Base-by-base conservation (phyloP, 163 green algal genomes). In the Scenedesmus sp. region DNA sequence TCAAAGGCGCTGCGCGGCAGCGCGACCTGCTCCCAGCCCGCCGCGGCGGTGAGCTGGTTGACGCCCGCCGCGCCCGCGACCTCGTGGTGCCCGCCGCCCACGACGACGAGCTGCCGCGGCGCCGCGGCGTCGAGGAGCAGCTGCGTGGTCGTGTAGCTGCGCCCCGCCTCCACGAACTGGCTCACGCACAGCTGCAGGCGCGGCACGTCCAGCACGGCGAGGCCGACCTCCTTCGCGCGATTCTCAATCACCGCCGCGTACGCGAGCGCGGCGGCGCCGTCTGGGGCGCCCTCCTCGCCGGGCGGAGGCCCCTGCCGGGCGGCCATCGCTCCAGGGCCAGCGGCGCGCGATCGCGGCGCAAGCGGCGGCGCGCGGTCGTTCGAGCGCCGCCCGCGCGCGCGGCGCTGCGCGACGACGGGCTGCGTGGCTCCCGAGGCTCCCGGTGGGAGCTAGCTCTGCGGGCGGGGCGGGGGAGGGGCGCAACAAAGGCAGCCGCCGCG, bases 1-100 rank as follows among this genome's bases (percentile, higher is more conserved):
- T 92, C 87, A 85, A 90, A 92, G 17, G 51, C 50, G 1, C 50
- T 56, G 11, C 87, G 79, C 0, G 84, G 56, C 42, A 89, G 22
- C 13, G 9, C 62, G 20, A 67, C 74, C 24, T 81, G 73, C 22
- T 60, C 34, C 48, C 62, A 81, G 26, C 7, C 28, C 17, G 34
- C 50, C 48, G 42, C 57, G 42, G 54, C 70, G 48, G 60, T 74
- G 6, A 33, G 47, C 2, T 66, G 14, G 20, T 74, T 81, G 14
- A 74, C 45, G 17, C 73, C 73, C 4, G 60, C 33, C 42, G 45
- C 60, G 26, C 48, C 73, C 33, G 60, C 26, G 3, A 81, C 63
- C 45, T 81, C 74, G 51, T 81, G 74, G 28, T 81, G 74, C 14
- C 22, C 14, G 15, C 34, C 53, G 63, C 74, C 73, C 9, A 86